A percentile compares a stretch with the other conserved stretches of the same genome.
Conservation (phyloP, 108 stramenopile species). For the Conticribra guillardii region DNA sequence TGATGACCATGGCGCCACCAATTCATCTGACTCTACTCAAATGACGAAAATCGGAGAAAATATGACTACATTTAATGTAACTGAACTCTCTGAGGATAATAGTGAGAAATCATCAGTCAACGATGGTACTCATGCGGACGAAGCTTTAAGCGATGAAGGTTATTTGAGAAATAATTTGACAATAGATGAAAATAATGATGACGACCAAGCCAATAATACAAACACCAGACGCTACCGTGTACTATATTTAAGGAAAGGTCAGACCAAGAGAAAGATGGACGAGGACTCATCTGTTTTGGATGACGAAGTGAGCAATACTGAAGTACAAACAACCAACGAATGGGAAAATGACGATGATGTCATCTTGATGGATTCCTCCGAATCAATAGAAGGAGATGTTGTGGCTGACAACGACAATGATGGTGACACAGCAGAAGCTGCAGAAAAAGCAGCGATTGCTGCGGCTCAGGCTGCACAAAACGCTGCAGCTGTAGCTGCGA, state of each 20-base stretch:
- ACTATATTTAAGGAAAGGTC: too few species aligned
- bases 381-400: neutral
- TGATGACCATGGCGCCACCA: too few species aligned
- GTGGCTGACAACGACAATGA: slow-evolving; percentile 9
- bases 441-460: slow-evolving; percentile 44
- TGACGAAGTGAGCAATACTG: neutral
- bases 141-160: too few species aligned
- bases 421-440: slow-evolving; percentile 36
- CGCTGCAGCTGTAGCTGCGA: slow-evolving; percentile 34
- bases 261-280: too few species aligned
- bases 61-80: too few species aligned
- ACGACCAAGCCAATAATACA: neutral
- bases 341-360: neutral
- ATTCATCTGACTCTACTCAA: too few species aligned
- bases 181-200: neutral
- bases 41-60: too few species aligned
- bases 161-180: neutral
- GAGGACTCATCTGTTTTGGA: slow-evolving; percentile 6
- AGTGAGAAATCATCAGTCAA: too few species aligned
- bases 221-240: too few species aligned
- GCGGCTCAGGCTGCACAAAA: slow-evolving; percentile 43
- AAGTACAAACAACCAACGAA: neutral
- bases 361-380: slow-evolving; percentile 7
- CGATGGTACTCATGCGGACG: too few species aligned
- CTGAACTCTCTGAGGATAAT: too few species aligned